A percentile compares a stretch with the other conserved stretches of the same genome.
Conservation (phyloP, 129 eudicot species). For the Gnaphalium uliginosum region DNA sequence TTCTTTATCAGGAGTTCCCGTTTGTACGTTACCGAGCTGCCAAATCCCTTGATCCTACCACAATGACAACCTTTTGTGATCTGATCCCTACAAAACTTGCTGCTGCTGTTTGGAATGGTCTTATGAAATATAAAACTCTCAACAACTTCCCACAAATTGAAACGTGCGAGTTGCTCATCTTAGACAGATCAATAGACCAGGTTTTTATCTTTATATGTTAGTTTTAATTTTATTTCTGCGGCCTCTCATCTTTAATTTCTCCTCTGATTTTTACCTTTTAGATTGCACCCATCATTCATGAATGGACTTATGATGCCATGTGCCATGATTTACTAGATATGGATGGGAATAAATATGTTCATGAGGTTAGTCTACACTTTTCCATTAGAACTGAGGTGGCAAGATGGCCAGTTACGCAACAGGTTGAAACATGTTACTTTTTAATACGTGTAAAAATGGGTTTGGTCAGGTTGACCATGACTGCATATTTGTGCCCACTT, state of each 20-base stretch:
- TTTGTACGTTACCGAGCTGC: conserved; percentile 92
- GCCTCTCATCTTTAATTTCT: conserved; percentile 8
- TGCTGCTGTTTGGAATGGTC: conserved; percentile 84
- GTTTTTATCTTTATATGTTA: conserved; percentile 32
- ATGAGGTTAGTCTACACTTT: conserved; percentile 55
- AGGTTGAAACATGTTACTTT: conserved; percentile 3
- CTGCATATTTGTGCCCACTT: no score
- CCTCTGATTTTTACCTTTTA: conserved; percentile 27
- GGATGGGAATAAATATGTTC: conserved; percentile 92
- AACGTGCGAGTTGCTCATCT: conserved; percentile 86
- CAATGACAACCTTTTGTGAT: conserved; percentile 91
- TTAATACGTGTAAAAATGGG: background rate
- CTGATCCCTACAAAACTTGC: conserved; percentile 92
- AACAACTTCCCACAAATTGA: conserved; percentile 78
- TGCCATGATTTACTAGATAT: conserved; percentile 82
- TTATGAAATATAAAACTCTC: conserved; percentile 68
- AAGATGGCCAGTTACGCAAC: conserved; percentile 1
- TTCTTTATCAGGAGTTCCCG: conserved; percentile 74
- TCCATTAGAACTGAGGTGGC: conserved; percentile 1
- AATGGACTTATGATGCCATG: conserved; percentile 99
- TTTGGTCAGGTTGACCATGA: background rate
- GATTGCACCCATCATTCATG: conserved; percentile 96
- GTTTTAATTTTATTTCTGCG: conserved; percentile 10
- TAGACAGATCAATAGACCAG: conserved; percentile 95
- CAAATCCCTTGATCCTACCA: conserved; percentile 79